phyloP scores from a whole-genome alignment of 192 early-diverging fungal species.

The Coemansia sp. region DNA sequence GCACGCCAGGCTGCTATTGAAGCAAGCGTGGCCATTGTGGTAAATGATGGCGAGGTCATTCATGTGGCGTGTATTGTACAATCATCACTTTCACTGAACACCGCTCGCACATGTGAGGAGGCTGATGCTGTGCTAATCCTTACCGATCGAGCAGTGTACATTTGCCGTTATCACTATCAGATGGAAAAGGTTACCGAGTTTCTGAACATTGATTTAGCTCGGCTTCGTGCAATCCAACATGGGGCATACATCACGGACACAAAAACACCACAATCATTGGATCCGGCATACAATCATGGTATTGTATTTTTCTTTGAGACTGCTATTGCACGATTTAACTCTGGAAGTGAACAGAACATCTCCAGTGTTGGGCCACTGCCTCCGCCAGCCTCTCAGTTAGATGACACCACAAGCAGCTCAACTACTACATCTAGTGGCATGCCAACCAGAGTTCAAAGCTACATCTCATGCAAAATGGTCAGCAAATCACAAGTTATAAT shows the following conservation, averaged over 20 bases:
- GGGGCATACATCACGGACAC: conserved; percentile 55
- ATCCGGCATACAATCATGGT: conserved; percentile 34
- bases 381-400: neutral
- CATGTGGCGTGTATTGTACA: conserved; percentile 66
- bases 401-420: neutral
- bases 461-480: conserved; percentile 33
- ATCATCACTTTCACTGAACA: conserved; percentile 57
- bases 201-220: conserved; percentile 59
- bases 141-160: conserved; percentile 64
- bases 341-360: conserved; percentile 16
- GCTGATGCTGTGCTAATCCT: conserved; percentile 69
- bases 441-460: neutral
- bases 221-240: conserved; percentile 59
- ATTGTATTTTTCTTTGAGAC: conserved; percentile 33
- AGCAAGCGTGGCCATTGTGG: conserved; percentile 62
- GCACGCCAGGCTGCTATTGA: conserved; percentile 50
- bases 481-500: conserved; percentile 47
- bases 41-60: conserved; percentile 61
- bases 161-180: conserved; percentile 69
- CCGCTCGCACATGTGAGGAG: conserved; percentile 43
- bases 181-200: conserved; percentile 70
- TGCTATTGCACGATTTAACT: conserved; percentile 17
- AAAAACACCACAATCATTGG: conserved; percentile 39
- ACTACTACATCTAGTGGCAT: neutral
- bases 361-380: neutral